Percentiles rank a stretch among this genome's conserved stretches.
Conservation (phyloP, 805 yeast genomes). For the Kazachstania kunashirensis region DNA sequence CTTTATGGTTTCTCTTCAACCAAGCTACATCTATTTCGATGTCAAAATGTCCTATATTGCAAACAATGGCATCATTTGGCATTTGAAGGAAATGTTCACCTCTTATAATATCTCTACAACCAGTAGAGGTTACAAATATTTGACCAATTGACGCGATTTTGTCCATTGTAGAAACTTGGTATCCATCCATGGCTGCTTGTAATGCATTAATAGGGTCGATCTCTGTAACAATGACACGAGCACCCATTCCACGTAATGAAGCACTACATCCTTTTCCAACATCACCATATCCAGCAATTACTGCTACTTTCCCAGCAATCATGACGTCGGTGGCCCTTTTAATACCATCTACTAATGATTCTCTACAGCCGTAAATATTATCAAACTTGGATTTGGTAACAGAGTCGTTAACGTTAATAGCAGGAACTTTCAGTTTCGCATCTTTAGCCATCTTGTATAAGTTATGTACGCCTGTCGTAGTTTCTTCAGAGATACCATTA, state of each 20-base stretch:
- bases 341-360: slow-evolving; percentile 95
- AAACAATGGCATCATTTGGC: slow-evolving; percentile 99
- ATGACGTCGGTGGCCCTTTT: slow-evolving; percentile 99
- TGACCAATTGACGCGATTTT: slow-evolving; percentile 90
- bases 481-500: slow-evolving; percentile 95
- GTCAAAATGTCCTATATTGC: slow-evolving; percentile 99
- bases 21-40: slow-evolving; percentile 98
- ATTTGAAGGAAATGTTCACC: slow-evolving; percentile 76
- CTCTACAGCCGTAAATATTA: slow-evolving; percentile 99
- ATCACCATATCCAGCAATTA: slow-evolving; percentile 99
- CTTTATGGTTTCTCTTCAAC: slow-evolving; percentile 88
- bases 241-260: slow-evolving; percentile 98
- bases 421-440: slow-evolving; percentile 87
- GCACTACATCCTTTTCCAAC: slow-evolving; percentile 99
- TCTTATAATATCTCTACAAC: slow-evolving; percentile 96
- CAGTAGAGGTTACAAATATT: slow-evolving; percentile 97
- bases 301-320: slow-evolving; percentile 99
- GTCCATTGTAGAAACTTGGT: slow-evolving; percentile 90
- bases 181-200: slow-evolving; percentile 98
- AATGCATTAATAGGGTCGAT: slow-evolving; percentile 97
- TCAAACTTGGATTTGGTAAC: slow-evolving; percentile 99
- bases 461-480: slow-evolving; percentile 99
- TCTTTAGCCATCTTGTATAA: slow-evolving; percentile 91
- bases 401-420: slow-evolving; percentile 97
- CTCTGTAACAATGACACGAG: slow-evolving; percentile 94